Conservation (phyloP, 352 stramenopile genomes). For the Globisporangium iwayamae region DNA sequence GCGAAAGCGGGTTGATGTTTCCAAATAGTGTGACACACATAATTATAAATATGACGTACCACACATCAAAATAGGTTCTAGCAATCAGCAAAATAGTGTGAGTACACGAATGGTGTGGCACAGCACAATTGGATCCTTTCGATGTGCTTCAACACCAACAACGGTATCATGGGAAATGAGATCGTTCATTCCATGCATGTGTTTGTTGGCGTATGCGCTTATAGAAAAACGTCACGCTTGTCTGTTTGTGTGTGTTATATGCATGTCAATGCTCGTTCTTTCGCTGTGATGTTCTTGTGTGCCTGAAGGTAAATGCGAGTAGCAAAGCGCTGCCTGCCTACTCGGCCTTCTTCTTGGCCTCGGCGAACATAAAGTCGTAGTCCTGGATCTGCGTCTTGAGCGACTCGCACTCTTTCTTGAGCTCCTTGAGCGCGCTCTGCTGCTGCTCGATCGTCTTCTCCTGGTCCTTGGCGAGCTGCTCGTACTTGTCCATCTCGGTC, state of each 20-base stretch:
- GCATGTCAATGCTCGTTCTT: neutral
- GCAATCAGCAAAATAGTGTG: no score
- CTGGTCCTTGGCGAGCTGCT: conserved; percentile 34
- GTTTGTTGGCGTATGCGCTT: neutral
- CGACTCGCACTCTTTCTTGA: conserved; percentile 61
- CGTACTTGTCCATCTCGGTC: conserved; percentile 47
- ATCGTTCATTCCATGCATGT: neutral
- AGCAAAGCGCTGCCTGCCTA: conserved; percentile 27
- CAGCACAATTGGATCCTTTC: no score
- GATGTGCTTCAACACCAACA: no score
- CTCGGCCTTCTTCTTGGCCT: conserved; percentile 84
- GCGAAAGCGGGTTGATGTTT: neutral
- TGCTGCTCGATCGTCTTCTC: conserved; percentile 43
- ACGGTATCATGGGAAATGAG: no score
- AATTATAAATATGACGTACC: neutral
- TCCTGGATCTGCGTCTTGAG: conserved; percentile 82
- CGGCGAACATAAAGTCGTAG: conserved; percentile 89
- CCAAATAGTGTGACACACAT: neutral
- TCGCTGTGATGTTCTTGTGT: neutral
- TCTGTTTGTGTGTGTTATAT: neutral
- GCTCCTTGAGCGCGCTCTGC: conserved; percentile 37
- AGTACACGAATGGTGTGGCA: no score
- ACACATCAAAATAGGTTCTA: neutral
- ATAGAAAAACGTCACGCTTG: neutral
- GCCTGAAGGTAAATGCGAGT: neutral